Conservation (phyloP, 495 filamentous ascomycete genomes). For the Trichoderma erinaceum region DNA sequence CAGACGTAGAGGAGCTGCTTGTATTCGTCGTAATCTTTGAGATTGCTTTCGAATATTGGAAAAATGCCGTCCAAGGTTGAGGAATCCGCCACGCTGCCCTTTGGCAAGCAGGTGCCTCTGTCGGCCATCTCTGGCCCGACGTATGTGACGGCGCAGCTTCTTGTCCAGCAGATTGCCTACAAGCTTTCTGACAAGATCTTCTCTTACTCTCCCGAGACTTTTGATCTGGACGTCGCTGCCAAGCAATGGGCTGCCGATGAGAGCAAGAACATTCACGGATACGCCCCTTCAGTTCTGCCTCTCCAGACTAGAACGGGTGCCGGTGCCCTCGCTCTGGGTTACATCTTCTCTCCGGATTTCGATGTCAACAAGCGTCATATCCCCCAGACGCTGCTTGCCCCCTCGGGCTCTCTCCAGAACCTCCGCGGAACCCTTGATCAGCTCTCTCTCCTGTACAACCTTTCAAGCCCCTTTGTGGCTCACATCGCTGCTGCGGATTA, state of each 20-base stretch:
- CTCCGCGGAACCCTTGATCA: conserved; percentile 85
- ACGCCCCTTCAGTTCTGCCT: conserved; percentile 65
- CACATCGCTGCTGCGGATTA: conserved; percentile 95
- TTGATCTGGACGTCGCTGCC: conserved; percentile 77
- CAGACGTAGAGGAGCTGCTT: not conserved
- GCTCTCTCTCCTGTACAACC: conserved; percentile 77
- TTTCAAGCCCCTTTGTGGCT: conserved; percentile 85
- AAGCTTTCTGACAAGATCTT: conserved; percentile 92
- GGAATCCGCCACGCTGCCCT: conserved; percentile 53
- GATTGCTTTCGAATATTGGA: conserved; percentile 10
- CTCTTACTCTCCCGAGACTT: conserved; percentile 89
- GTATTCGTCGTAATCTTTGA: not conserved
- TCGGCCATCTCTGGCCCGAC: conserved; percentile 76
- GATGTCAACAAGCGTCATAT: conserved; percentile 84
- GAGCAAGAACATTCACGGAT: conserved; percentile 74
- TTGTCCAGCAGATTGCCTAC: conserved; percentile 95
- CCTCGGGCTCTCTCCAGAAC: conserved; percentile 70
- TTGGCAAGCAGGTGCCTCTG: conserved; percentile 52
- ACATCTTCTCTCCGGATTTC: conserved; percentile 95
- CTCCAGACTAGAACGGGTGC: conserved; percentile 87
- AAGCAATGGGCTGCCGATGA: conserved; percentile 62
- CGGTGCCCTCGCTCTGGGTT: conserved; percentile 86
- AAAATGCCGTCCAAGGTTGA: conserved; percentile 16
- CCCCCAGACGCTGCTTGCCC: conserved; percentile 82
- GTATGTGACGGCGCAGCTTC: conserved; percentile 82